Evolutionary conservation across 192 early-diverging fungal genomes (phyloP), one percentile per base, ranked within the genome.

Genomic region (Gryganskiella cystojenkinii): DNA sequence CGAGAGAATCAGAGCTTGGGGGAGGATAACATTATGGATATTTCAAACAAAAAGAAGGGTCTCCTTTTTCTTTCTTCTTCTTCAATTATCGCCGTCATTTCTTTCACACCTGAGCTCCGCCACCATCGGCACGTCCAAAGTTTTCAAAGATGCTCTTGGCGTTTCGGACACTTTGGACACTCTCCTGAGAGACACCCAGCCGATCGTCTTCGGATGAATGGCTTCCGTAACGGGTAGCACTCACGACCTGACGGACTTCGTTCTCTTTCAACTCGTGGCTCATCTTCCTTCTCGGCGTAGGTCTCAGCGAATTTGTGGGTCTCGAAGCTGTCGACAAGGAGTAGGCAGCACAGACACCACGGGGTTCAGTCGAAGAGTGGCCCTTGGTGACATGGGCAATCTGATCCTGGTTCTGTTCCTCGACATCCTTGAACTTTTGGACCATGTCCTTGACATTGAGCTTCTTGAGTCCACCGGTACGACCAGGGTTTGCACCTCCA

Each of bases 101-200:
- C n/a, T n/a, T n/a, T n/a, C n/a, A 69, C 49, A 57, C 27, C 56
- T 67, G 65, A 25, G 56, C 65, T 22, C 56, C 49, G 22, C 31
- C 19, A 19, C 30, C 35, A 43, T 74, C 58, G 31, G 42, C 37
- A 17, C 71, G 64, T 19, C 58, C 64, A 50, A 74, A 34, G 30
- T 24, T 76, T 37, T 76, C 72, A 62, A 76, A 76, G 27, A 76
- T 35, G 24, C 54, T 76, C 53, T 76, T 76, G 15, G 72, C 72
- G 45, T 76, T 67, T 27, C 43, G 47, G 22, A 76, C 65, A 34
- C 72, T 76, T 25, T 67, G 59, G 4, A 76, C 72, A 42, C 72
- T 76, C 46, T 76, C 72, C 30, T 62, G 65, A 15, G 15, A 56
- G 15, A 76, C 72, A 28, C 72, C 72, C 14, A 42, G 1, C 49